A percentile compares a stretch with the other conserved stretches of the same genome.
These are phyloP conservation scores for Talaromyces sp. DNA, from an alignment of 2,329 filamentous ascomycete genomes.

Conservation along the genomic window DNA sequence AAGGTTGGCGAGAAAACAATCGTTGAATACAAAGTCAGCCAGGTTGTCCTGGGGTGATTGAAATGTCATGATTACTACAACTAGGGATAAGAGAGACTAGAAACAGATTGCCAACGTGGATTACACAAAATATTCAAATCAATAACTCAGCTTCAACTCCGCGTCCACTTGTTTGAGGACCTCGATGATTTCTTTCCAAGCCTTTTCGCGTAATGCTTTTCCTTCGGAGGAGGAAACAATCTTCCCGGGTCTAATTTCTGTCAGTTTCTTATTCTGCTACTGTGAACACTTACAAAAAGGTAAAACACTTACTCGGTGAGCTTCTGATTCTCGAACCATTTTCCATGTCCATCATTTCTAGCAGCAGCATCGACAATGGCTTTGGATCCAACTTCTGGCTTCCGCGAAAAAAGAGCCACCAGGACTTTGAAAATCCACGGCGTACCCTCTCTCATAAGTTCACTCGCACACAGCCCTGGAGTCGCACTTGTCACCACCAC, in stretches of 20 bases:
- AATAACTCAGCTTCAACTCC: constrained; percentile 3
- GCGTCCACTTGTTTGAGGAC: constrained; percentile 11
- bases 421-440: constrained; percentile 4
- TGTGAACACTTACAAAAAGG: background rate
- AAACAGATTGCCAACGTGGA: background rate
- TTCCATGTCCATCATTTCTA: constrained; percentile 13
- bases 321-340: constrained; percentile 9
- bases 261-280: background rate
- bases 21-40: constrained; percentile 41
- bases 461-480: constrained; percentile 19
- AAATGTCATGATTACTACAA: background rate
- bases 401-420: constrained; percentile 12
- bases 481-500: constrained; percentile 7
- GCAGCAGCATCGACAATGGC: constrained; percentile 17
- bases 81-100: background rate
- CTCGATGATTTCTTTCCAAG: constrained; percentile 13
- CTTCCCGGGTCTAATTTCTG: background rate
- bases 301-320: constrained; percentile 8
- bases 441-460: constrained; percentile 10
- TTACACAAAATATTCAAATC: background rate
- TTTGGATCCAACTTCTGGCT: constrained; percentile 16
- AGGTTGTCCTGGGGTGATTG: constrained; percentile 24
- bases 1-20: constrained; percentile 30
- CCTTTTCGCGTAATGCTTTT: constrained; percentile 5
- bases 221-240: constrained; percentile 7